Percentiles rank a stretch among this genome's conserved stretches.
Conservation (phyloP, 768 basidiomycete genomes). For the Suillus weaverae region DNA sequence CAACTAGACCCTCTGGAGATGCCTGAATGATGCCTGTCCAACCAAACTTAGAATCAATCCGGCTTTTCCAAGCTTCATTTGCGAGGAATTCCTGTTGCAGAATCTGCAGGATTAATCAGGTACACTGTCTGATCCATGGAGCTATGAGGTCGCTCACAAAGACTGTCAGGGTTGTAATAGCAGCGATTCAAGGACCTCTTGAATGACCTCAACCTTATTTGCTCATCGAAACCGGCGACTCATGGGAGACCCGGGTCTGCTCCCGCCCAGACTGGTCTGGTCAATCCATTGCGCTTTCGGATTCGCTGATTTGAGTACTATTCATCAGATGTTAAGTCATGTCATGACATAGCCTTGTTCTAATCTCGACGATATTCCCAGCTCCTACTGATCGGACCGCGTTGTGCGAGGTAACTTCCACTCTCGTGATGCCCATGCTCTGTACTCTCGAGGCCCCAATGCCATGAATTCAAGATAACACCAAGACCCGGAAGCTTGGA, state of each 20-base stretch:
- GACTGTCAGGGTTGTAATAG: conserved; percentile 12
- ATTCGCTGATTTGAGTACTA: conserved; percentile 10
- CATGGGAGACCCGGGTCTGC: conserved; percentile 5
- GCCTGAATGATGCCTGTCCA: conserved; percentile 21
- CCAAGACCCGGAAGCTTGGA: neutral
- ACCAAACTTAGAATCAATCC: conserved; percentile 30
- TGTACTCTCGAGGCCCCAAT: neutral
- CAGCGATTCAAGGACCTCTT: conserved; percentile 20
- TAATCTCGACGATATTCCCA: conserved; percentile 25
- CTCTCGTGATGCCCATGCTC: neutral
- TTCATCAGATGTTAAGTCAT: conserved; percentile 16
- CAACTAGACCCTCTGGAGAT: conserved; percentile 27
- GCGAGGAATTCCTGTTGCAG: neutral
- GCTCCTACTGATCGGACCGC: conserved; percentile 14
- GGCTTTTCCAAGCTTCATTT: conserved; percentile 5
- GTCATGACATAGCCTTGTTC: conserved; percentile 30
- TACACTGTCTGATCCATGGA: conserved; percentile 10
- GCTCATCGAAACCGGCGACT: conserved; percentile 22
- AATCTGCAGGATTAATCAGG: conserved; percentile 21
- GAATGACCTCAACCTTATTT: conserved; percentile 17
- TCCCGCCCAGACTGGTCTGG: conserved; percentile 7
- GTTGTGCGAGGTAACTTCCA: conserved; percentile 5
- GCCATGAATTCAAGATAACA: neutral
- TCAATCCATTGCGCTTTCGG: neutral
- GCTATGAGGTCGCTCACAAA: conserved; percentile 19